A percentile compares a stretch with the other conserved stretches of the same genome.
These are phyloP conservation scores for Phaseolus lunatus DNA, from an alignment of 306 rosid species.

Conservation along the genomic window DNA sequence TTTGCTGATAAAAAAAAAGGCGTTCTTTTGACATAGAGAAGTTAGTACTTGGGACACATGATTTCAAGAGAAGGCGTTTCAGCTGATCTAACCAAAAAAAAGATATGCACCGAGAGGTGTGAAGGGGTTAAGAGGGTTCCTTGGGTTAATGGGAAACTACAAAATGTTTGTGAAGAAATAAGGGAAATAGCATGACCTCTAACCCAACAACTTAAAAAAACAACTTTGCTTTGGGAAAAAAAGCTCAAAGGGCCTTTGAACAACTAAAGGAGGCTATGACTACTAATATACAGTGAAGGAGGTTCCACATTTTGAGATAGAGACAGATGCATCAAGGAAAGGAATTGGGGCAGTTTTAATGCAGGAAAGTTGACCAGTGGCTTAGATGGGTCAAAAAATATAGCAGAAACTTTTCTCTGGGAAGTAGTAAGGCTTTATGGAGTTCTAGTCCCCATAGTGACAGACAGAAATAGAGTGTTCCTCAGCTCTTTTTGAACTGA, in stretches of 20 bases:
- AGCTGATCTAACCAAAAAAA: not conserved
- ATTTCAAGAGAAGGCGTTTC: no score
- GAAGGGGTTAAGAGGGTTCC: no score
- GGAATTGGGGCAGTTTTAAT: no score
- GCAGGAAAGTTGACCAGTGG: no score
- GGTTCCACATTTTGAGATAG: not conserved
- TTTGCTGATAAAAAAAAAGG: not conserved
- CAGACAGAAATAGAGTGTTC: no score
- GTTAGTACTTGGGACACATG: not conserved
- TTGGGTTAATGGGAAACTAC: not conserved
- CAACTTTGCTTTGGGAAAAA: not conserved
- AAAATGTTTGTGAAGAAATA: not conserved
- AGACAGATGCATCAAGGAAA: not conserved
- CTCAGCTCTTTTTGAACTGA: no score
- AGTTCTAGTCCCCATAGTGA: no score
- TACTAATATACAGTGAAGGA: not conserved
- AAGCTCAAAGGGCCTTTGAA: not conserved
- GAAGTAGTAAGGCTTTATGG: no score
- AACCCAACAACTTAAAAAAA: not conserved
- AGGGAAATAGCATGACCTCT: not conserved
- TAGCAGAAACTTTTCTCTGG: no score
- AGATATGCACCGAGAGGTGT: no score
- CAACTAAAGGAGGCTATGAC: not conserved
- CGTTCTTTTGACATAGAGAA: not conserved
- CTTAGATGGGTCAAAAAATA: no score